Base-by-base conservation (phyloP, 2,329 filamentous ascomycete genomes). In the Colletotrichum horii region DNA sequence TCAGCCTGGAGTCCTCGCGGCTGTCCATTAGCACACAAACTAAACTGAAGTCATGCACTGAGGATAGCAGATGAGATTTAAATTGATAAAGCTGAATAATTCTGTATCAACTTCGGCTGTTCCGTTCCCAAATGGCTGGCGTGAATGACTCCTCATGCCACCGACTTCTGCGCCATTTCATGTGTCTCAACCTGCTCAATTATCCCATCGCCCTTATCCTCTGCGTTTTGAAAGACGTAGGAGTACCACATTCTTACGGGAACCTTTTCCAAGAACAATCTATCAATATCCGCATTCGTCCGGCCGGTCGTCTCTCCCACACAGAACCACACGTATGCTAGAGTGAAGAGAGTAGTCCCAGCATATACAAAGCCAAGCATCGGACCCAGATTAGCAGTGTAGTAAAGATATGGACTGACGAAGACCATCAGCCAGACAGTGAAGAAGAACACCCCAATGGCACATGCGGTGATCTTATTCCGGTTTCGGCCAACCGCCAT, bases 401-500 rank as follows among this genome's bases (percentile, higher is more conserved):
- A 87, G 79, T 87, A 87, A 9, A 87, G 78, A 62, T 87, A 87
- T 1, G 85, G 85, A 3, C 81, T 78, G 2, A 83, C 85, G 70
- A 86, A 87, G 36, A 84, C 83, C 15, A 81, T 84, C 28, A 80
- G 79, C 85, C 85, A 87, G 48, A 86, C 83, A 0, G 84, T 86
- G 70, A 86, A 79, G 82, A 82, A 89, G 80, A 88, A 88, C 7
- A 80, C 83, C 4, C 81, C 85, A 1, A 89, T 84, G 1, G 87
- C 82, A 6, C 83, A 82, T 11, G 85, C 81, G n/a, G 82, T 85
- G 77, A 68, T 68, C 78, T 88, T 87, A 79, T 87, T 87, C 65
- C 85, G 81, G 79, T 89, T 89, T 16, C 83, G 84, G 6, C 87
- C 87, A 28, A 88, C 86, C 0, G 87, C 85, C 84, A 88, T 86